phyloP scores from a whole-genome alignment of 208 protist genomes.

The Acanthamoeba royreba region DNA sequence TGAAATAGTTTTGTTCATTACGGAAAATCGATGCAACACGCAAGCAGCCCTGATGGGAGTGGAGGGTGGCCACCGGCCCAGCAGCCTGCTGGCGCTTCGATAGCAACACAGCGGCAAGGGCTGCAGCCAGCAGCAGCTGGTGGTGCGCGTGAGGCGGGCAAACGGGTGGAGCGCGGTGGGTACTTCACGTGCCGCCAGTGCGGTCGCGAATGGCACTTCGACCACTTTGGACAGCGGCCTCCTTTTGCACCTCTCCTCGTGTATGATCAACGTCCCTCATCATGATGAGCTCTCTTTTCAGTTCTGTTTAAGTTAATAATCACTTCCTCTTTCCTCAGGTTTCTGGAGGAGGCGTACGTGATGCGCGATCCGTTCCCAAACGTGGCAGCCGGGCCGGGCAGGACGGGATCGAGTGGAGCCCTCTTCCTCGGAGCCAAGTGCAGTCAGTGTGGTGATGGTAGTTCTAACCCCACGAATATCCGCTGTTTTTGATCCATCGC shows the following conservation, averaged over 20 bases:
- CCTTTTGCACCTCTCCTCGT: neutral
- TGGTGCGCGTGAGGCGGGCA: too few relatives aligned
- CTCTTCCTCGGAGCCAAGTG: neutral
- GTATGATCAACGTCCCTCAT: neutral
- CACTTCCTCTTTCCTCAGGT: neutral
- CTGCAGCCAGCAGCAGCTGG: too few relatives aligned
- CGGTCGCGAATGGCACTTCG: neutral
- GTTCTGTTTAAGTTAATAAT: neutral
- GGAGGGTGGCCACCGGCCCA: too few relatives aligned
- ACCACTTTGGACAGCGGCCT: neutral
- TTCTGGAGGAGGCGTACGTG: constrained; percentile 40
- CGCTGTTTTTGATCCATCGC: neutral
- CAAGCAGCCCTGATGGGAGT: too few relatives aligned
- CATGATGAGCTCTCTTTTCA: neutral
- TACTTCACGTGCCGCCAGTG: constrained; percentile 2
- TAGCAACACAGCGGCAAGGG: too few relatives aligned
- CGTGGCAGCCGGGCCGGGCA: too few relatives aligned
- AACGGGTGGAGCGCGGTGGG: too few relatives aligned
- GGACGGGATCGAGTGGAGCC: too few relatives aligned
- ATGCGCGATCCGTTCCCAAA: neutral
- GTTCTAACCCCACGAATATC: neutral
- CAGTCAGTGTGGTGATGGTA: neutral
- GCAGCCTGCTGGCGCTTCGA: too few relatives aligned
- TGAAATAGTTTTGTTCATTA: too few relatives aligned
- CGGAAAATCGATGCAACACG: too few relatives aligned